Conservation (phyloP, 495 filamentous ascomycete species). For the Eremomyces bilateralis region DNA sequence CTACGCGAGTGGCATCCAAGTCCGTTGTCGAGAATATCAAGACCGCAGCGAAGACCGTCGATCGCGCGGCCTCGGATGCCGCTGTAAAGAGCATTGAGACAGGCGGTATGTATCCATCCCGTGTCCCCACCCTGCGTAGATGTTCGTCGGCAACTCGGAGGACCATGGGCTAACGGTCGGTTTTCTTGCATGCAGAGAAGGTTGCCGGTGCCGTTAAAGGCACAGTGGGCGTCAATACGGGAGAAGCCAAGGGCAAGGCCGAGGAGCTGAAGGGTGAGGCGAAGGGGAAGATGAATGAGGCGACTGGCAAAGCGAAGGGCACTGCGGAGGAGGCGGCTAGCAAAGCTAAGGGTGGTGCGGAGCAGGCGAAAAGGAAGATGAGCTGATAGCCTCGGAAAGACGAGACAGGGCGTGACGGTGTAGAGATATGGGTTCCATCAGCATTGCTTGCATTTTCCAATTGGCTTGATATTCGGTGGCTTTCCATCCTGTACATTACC, state of each 20-base stretch:
- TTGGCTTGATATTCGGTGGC: too few relatives aligned
- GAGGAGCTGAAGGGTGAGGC: conserved; percentile 21
- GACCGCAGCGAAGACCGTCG: conserved; percentile 33
- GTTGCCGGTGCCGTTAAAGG: conserved; percentile 23
- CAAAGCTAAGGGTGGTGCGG: conserved; percentile 21
- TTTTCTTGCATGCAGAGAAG: conserved; percentile 20
- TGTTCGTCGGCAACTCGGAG: not conserved
- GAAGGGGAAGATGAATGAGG: conserved; percentile 19
- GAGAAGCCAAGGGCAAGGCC: conserved; percentile 27
- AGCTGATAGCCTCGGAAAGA: too few relatives aligned
- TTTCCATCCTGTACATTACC: too few relatives aligned
- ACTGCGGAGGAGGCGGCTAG: conserved; percentile 19
- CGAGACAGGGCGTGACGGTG: too few relatives aligned
- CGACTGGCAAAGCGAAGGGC: conserved; percentile 21
- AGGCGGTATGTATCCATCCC: conserved; percentile 24
- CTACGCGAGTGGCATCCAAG: too few relatives aligned
- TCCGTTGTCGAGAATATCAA: too few relatives aligned
- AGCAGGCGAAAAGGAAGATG: too few relatives aligned
- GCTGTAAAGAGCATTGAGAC: conserved; percentile 40
- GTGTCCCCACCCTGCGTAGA: not conserved
- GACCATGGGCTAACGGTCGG: conserved; percentile 1
- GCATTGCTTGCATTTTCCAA: too few relatives aligned
- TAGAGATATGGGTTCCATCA: too few relatives aligned
- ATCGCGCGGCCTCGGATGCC: conserved; percentile 29
- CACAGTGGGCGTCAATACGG: conserved; percentile 18